These are phyloP conservation scores for Phytophthora hibernalis DNA, from an alignment of 352 stramenopile species.

Conservation along the genomic window DNA sequence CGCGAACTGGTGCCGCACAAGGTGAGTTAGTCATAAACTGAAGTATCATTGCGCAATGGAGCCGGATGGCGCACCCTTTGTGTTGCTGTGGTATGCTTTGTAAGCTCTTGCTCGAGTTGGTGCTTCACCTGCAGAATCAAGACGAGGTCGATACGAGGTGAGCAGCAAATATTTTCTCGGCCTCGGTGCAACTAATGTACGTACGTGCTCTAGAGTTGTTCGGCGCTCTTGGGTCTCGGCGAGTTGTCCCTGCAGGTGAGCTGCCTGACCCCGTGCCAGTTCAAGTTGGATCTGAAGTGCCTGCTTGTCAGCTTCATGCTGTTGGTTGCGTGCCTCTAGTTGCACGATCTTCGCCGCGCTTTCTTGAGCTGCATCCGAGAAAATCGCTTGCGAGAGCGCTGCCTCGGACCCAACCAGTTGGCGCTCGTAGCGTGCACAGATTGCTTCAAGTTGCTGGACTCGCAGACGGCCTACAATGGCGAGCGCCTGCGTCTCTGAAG, in stretches of 20 bases:
- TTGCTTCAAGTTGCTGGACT: constrained; percentile 49
- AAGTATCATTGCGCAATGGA: background rate
- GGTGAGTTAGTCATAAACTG: background rate
- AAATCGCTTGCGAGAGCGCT: constrained; percentile 56
- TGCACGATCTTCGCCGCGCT: constrained; percentile 49
- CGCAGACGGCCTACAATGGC: constrained; percentile 45
- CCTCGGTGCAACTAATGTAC: constrained; percentile 3
- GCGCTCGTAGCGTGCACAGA: constrained; percentile 54
- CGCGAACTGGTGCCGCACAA: constrained; percentile 45
- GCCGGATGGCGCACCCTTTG: constrained; percentile 35
- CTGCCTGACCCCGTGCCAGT: constrained; percentile 20
- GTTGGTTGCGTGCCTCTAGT: constrained; percentile 40
- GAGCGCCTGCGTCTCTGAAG: constrained; percentile 52
- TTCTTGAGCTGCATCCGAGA: constrained; percentile 46
- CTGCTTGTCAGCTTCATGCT: constrained; percentile 48
- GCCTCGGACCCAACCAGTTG: constrained; percentile 60
- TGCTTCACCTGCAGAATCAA: constrained; percentile 34
- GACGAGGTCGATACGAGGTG: background rate
- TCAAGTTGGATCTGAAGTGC: constrained; percentile 29
- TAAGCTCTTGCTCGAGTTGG: constrained; percentile 37
- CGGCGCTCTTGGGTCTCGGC: constrained; percentile 34
- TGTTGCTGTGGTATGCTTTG: constrained; percentile 36
- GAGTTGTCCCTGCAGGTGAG: constrained; percentile 33
- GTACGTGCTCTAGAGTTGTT: constrained; percentile 33
- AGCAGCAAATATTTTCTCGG: background rate